Conservation (phyloP, 139 green algal genomes). For the Coccomyxa sp. region DNA sequence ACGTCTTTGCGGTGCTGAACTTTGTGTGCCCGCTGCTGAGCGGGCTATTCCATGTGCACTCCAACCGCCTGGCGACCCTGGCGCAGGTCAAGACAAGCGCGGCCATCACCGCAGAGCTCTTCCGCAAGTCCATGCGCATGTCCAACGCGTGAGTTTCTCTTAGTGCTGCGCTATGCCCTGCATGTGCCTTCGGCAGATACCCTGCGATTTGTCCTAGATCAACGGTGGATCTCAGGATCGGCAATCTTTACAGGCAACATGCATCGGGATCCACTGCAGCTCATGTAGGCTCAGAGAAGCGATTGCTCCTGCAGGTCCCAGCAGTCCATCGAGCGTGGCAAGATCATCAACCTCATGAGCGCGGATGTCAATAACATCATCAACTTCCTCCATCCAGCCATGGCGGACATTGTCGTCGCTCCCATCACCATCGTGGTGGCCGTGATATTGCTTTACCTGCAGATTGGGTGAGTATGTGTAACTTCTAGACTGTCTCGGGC, state of each 20-base stretch:
- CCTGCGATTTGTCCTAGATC: too few species aligned
- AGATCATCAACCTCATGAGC: constrained; percentile 49
- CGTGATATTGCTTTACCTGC: constrained; percentile 78
- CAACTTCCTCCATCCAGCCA: constrained; percentile 49
- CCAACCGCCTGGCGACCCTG: constrained; percentile 33
- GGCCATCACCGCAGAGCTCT: constrained; percentile 81
- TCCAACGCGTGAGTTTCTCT: constrained; percentile 41
- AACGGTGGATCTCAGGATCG: not conserved
- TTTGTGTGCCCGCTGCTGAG: constrained; percentile 45
- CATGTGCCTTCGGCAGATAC: too few species aligned
- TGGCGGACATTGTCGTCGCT: constrained; percentile 35
- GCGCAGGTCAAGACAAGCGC: constrained; percentile 43
- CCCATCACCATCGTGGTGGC: constrained; percentile 73
- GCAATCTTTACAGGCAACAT: too few species aligned
- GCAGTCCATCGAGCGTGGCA: constrained; percentile 40
- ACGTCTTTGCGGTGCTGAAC: constrained; percentile 37
- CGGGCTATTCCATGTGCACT: constrained; percentile 22
- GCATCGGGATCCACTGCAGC: not conserved
- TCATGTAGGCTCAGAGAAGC: not conserved
- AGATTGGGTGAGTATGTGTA: constrained; percentile 72
- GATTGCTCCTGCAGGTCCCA: constrained; percentile 12
- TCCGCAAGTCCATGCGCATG: constrained; percentile 78
- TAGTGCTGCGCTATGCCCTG: too few species aligned
- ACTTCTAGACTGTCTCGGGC: too few species aligned
- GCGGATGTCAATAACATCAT: constrained; percentile 45